Conservation (phyloP, 176 grass and related monocot genomes). For the Zea luxurians region DNA sequence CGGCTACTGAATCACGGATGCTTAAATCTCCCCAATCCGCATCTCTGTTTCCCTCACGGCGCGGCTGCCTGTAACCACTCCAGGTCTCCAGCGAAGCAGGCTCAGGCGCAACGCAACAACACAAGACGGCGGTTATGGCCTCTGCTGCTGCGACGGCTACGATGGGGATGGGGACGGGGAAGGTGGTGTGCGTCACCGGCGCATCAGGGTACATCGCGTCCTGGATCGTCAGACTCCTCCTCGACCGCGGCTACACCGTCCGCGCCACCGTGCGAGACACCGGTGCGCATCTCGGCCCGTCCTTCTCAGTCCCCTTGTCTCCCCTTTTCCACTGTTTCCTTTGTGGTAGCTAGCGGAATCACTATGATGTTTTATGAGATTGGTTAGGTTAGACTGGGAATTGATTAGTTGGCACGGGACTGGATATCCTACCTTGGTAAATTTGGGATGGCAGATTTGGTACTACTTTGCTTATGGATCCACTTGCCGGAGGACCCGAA, state of each 20-base stretch:
- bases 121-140: neutral
- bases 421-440: neutral
- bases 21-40: neutral
- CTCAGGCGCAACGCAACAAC: neutral
- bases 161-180: conserved; percentile 9
- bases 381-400: neutral
- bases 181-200: conserved; percentile 54
- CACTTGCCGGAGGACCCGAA: neutral
- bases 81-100: neutral
- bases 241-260: conserved; percentile 52
- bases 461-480: neutral
- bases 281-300: neutral
- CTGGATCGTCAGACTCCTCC: conserved; percentile 52
- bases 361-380: neutral
- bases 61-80: neutral
- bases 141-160: neutral
- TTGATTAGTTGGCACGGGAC: neutral
- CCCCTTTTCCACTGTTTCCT: neutral
- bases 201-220: conserved; percentile 60
- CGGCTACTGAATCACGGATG: neutral
- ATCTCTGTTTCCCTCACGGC: neutral
- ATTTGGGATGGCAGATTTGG: neutral
- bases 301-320: neutral
- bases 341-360: neutral
- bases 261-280: conserved; percentile 50